Base-by-base conservation (phyloP, 2,329 filamentous ascomycete species). In the Fusarium sp. region DNA sequence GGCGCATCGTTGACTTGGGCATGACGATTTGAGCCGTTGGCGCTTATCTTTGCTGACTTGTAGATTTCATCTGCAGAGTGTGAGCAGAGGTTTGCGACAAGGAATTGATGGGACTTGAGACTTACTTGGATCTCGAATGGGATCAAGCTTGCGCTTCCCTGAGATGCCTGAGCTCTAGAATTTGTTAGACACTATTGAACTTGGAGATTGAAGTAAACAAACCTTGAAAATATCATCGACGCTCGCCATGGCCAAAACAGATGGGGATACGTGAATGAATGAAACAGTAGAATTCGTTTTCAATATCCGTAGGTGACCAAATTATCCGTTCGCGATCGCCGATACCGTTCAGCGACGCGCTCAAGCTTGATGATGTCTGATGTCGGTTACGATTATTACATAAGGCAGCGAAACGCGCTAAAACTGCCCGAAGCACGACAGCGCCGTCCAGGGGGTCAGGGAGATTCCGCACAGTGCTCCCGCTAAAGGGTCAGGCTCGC, bases 71-170 rank as follows among this genome's bases (percentile, higher is more conserved):
- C 90, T 62, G 7, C 12, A 22, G n/a, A 14, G 1, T n/a, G 50
- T 74, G 8, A 75, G 71, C 2, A 15, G 22, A 14, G 18, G 13
- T 15, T n/a, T 18, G 41, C 38, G 53, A 67, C 8, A 3, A 22
- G 33, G 7, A 50, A 27, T 18, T 9, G 7, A 15, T 14, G 11
- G 15, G 44, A 17, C 33, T 31, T 22, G 52, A 49, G 22, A 81
- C 87, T 72, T 79, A 92, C 90, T 90, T 68, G 90, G 89, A 79
- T 92, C 89, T 76, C 85, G 85, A 68, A 89, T 80, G 22, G 88
- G 84, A 67, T 91, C 89, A 59, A 90, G 82, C 80, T 91, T 92
- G 75, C 90, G 87, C 79, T 92, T 92, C 82, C 85, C 87, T 60
- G 85, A 79, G 35, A 84, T 78, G 65, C 86, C 85, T 25, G 84